These are phyloP conservation scores for Glycine tomentella DNA, from an alignment of 306 rosid genomes.

Conservation along the genomic window DNA sequence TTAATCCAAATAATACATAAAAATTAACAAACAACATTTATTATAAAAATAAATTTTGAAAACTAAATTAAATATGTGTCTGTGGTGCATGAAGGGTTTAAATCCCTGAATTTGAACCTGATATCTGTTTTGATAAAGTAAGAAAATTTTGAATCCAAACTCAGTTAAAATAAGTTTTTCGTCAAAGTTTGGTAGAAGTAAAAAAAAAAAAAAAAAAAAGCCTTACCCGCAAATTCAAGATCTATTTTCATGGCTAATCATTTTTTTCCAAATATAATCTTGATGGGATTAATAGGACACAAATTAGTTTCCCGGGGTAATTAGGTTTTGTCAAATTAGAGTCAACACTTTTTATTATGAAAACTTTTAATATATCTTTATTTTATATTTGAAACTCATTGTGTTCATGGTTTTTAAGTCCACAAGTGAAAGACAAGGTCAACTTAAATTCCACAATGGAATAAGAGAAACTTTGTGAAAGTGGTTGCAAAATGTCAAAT, in stretches of 20 bases:
- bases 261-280: neutral
- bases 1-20: neutral
- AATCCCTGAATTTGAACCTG: no score
- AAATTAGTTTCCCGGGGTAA: no score
- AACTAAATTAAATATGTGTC: no score
- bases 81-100: no score
- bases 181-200: no score
- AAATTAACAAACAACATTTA: neutral
- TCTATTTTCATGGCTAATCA: neutral
- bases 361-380: neutral
- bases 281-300: neutral
- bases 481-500: conserved; percentile 15
- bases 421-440: neutral
- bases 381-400: neutral
- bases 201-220: no score
- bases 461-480: neutral
- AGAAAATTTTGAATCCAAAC: no score
- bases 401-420: neutral
- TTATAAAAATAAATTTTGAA: neutral
- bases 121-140: no score
- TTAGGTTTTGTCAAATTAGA: no score
- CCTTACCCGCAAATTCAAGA: no score
- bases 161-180: no score
- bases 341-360: no score
- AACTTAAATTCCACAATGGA: neutral